Base-by-base conservation (phyloP, 306 rosid genomes). In the Quercus engelmannii region DNA sequence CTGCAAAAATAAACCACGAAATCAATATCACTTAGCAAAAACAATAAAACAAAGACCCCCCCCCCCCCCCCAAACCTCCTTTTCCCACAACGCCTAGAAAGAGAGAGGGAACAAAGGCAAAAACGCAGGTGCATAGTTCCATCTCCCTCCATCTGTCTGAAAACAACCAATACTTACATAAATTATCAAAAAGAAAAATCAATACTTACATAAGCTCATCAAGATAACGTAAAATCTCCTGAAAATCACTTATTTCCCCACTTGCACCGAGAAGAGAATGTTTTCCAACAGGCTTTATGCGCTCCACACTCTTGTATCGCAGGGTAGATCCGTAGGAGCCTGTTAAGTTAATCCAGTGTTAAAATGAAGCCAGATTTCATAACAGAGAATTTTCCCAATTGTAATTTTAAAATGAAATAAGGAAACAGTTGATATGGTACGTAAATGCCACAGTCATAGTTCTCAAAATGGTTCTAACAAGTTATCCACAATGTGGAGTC, bases 201-300 rank as follows among this genome's bases (percentile, higher is more conserved):
- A 41, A 41, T 58, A 63, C 90, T 91, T 81, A 92, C 99, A 91
- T 88, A 57, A 94, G 97, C 61, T 94, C 97, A 57, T 92, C 97
- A 41, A 94, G 97, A 73, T 86, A 82, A 56, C 85, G 89, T 56
- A 91, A 62, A 54, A 93, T 82, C 89, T 93, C 95, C 88, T 93
- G 99, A 80, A 92, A 95, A 61, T 95, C 99, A 84, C 99, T 95
- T 68, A 95, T 83, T 88, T 95, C 99, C 73, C 99, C 99, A 49
- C 96, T 95, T 67, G 93, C 99, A 38, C 98, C 97, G 17, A 95
- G 91, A 73, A 95, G 92, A 75, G 97, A 89, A 86, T 93, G 98
- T 35, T 95, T 95, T 78, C 98, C 98, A 71, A 93, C 68, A 21
- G 94, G 87, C 89, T 92, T 95, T 82, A 95, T 69, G 55, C 99